A percentile compares a stretch with the other conserved stretches of the same genome.
These are phyloP conservation scores for Eustoma russellianum DNA, from an alignment of 257 asterid genomes.

Conservation along the genomic window DNA sequence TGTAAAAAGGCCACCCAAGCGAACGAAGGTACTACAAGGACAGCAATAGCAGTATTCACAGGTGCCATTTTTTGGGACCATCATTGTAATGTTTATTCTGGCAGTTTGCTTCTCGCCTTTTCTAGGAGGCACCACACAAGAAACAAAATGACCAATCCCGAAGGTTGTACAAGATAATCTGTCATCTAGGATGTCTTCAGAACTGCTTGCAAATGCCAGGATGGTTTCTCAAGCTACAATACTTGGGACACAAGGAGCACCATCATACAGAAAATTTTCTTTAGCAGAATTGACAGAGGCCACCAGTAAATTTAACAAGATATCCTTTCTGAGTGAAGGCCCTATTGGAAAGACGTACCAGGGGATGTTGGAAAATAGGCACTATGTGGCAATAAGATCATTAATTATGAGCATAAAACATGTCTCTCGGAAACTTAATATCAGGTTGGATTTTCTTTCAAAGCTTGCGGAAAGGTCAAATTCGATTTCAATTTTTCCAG, in stretches of 20 bases:
- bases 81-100: constrained; percentile 36
- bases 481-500: too few species aligned
- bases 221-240: constrained; percentile 65
- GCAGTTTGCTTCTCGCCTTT: constrained; percentile 39
- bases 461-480: too few species aligned
- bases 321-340: constrained; percentile 69
- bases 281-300: constrained; percentile 69
- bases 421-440: constrained; percentile 54
- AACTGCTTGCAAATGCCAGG: constrained; percentile 67
- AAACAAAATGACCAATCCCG: constrained; percentile 27
- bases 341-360: constrained; percentile 81
- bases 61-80: constrained; percentile 57
- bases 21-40: constrained; percentile 19
- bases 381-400: constrained; percentile 48
- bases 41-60: constrained; percentile 37
- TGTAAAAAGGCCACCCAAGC: constrained; percentile 32
- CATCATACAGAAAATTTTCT: constrained; percentile 47
- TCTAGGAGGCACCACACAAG: constrained; percentile 26
- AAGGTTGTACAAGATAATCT: constrained; percentile 51
- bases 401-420: constrained; percentile 45
- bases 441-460: constrained; percentile 72
- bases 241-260: constrained; percentile 48
- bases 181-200: constrained; percentile 47
- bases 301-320: constrained; percentile 52
- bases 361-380: too few species aligned